Base-by-base conservation (phyloP, 2,329 filamentous ascomycete genomes). In the Alternaria sp. region DNA sequence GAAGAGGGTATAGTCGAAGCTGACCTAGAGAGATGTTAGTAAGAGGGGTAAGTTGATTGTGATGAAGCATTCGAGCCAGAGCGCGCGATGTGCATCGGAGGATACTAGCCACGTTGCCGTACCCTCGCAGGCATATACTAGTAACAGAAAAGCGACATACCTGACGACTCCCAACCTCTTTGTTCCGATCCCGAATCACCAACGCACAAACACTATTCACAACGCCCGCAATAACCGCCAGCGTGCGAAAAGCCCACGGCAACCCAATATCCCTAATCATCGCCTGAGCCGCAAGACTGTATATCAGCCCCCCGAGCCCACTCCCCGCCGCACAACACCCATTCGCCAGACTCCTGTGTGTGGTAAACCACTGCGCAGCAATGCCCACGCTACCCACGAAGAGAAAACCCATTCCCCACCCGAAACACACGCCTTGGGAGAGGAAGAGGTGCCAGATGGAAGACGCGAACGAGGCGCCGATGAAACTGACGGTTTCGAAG, bases 361-460 rank as follows among this genome's bases (percentile, higher is more conserved):
- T 89, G 10, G 84, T 87, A 73, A 94, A 94, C 91, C 91, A 94
- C 75, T 94, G 91, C 2, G 91, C 87, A 0, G 91, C 84, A 11
- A 93, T 86, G 33, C 87, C 87, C 4, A 91, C 89, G 5, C 85
- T 88, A 1, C 87, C 87, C 0, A 91, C 90, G 75, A 94, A 95
- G 10, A 90, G 82, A 61, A 94, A 90, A 0, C 92, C 92, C 86
- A 95, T 90, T 4, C 92, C 92, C 21, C 90, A 78, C n/a, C 92
- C 92, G 66, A 95, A 94, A 58, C 89, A 87, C 3, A 94, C 74
- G 5, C 92, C 92, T 75, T 95, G 92, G 6, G 86, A 87, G 0
- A 95, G 84, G 61, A 94, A 89, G 1, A 96, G 84, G 37, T 95
- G 92, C 90, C 91, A 94, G 61, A 92, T 89, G 60, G 87, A 74